Percentiles rank a stretch among this genome's conserved stretches.
Evolutionary conservation across 176 grass and related monocot species (phyloP).

Genomic region (Rhipidocladum racemiflorum): DNA sequence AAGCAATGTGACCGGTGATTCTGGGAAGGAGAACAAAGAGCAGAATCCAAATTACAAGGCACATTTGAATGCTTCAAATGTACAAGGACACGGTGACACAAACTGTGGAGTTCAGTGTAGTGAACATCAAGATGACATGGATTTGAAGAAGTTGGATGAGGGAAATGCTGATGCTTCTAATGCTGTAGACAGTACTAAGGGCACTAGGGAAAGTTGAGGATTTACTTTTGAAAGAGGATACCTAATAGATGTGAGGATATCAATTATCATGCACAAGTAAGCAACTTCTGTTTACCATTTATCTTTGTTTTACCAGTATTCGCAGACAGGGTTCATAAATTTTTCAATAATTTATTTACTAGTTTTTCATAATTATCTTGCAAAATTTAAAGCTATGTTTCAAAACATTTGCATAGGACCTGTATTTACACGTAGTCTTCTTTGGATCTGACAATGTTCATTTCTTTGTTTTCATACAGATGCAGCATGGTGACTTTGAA

Average conservation of each 20-base stretch:
- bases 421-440: neutral
- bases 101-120: conserved; percentile 18
- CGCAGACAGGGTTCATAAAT: neutral
- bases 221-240: conserved; percentile 22
- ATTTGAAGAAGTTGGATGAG: conserved; percentile 1
- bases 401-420: neutral
- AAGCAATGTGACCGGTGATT: conserved; percentile 28
- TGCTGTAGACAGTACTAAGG: neutral
- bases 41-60: conserved; percentile 34
- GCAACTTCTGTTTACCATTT: neutral
- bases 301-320: neutral
- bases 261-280: conserved; percentile 26
- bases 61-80: neutral
- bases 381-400: neutral
- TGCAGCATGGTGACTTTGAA: conserved; percentile 26
- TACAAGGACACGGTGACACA: conserved; percentile 1
- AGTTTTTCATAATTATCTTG: neutral
- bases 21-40: conserved; percentile 60
- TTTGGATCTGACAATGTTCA: conserved; percentile 3
- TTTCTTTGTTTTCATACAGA: conserved; percentile 38
- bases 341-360: neutral
- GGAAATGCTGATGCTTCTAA: neutral
- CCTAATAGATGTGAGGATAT: conserved; percentile 6
- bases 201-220: conserved; percentile 7
- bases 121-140: conserved; percentile 12